Base-by-base conservation (phyloP, 805 yeast genomes). In the Metschnikowia continentalis region DNA sequence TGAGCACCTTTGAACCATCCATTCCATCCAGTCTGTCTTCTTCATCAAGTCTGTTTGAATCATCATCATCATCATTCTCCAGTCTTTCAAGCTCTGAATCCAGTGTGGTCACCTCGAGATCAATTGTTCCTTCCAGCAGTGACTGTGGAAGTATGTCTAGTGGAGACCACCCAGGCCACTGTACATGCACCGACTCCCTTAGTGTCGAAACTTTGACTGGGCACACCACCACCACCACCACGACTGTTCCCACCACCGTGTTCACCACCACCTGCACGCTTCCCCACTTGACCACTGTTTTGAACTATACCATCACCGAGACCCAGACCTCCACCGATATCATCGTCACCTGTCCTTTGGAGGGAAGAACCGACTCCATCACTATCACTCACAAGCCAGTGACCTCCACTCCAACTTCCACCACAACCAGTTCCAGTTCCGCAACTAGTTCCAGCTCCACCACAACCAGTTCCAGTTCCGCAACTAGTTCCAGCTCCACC, bases 201-300 rank as follows among this genome's bases (percentile, higher is more conserved):
- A 26, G 30, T 8, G 38, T 15, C 8, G 42, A 39, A 22, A 39
- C 42, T 13, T 26, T 26, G 30, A 26, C 30, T 10, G 30, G 30
- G 11, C 10, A 8, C 11, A 26, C 42, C 32, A 15, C 42, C 42
- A 26, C 26, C 42, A 26, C 26, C 19, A 15, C 44, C 20, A n/a
- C 44, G 5, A 41, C 35, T 17, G 7, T 42, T 10, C 43, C 43
- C 37, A 30, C 35, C 10, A 40, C 43, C 11, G 42, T 50, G 32
- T 47, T 50, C 40, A 8, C 42, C n/a, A 51, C 54, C 32, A 51
- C 54, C 2, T 51, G 54, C 36, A 36, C 48, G 26, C 48, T 44
- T 41, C 47, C 52, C 3, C 38, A 42, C 23, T 45, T 47, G 22
- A 50, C 52, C 19, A 35, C 47, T 5, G 49, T 50, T 30, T 30